A percentile compares a stretch with the other conserved stretches of the same genome.
phyloP scores from a whole-genome alignment of 2,329 filamentous ascomycete genomes.

The Fusarium chlamydosporum region DNA sequence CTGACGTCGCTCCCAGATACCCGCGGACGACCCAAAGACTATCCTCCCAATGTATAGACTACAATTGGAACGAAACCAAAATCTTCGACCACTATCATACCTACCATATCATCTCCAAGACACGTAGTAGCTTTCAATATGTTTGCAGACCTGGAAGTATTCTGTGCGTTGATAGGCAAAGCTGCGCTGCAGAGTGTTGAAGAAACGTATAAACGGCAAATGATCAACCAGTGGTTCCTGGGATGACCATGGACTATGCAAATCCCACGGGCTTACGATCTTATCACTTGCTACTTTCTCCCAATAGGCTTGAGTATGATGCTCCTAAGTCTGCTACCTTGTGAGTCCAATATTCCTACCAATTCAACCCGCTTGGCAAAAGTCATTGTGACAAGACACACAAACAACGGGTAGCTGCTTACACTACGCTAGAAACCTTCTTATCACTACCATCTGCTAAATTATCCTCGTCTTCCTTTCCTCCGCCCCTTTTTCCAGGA shows the following conservation, averaged over 20 bases:
- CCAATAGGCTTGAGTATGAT: too few species aligned
- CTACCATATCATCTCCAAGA: neutral
- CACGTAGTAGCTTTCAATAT: too few species aligned
- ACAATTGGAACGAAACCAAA: neutral
- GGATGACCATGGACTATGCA: neutral
- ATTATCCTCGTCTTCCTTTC: neutral
- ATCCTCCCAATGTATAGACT: neutral
- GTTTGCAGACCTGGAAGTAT: too few species aligned
- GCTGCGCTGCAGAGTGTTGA: too few species aligned
- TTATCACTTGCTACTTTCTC: too few species aligned
- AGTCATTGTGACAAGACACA: neutral
- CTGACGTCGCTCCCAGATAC: neutral
- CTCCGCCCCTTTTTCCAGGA: too few species aligned
- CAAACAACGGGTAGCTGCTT: neutral
- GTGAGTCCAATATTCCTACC: neutral
- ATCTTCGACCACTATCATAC: neutral
- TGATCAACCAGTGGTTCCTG: neutral
- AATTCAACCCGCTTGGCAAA: neutral
- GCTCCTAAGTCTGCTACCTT: neutral
- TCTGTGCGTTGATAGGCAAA: neutral
- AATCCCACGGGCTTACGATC: too few species aligned
- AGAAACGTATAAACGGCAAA: neutral
- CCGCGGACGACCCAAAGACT: too few species aligned
- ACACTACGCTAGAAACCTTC: rapidly evolving
- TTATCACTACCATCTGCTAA: neutral